phyloP scores from a whole-genome alignment of 2,329 filamentous ascomycete species.

The Alternaria brassicae region DNA sequence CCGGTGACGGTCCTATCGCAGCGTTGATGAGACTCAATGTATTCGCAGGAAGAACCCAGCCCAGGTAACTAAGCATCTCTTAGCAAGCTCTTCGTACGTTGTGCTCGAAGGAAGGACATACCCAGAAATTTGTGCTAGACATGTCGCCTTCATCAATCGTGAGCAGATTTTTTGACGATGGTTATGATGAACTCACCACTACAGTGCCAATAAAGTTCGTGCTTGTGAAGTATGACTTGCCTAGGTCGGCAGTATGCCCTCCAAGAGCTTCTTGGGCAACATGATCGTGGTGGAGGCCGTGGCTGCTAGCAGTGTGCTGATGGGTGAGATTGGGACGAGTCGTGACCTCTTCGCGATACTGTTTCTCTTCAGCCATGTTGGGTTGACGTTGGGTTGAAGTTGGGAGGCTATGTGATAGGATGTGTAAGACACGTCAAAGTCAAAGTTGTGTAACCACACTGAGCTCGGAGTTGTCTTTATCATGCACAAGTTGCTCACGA shows the following conservation, averaged over 20 bases:
- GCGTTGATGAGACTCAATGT: constrained; percentile 45
- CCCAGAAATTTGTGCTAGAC: constrained; percentile 42
- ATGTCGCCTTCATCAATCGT: constrained; percentile 31
- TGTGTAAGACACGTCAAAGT: neutral
- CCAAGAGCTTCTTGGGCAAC: constrained; percentile 39
- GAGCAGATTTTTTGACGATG: neutral
- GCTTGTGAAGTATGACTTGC: constrained; percentile 36
- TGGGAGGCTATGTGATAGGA: neutral
- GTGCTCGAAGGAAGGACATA: neutral
- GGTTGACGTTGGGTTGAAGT: neutral
- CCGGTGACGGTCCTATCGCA: constrained; percentile 49
- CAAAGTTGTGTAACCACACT: neutral
- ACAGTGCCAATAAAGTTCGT: constrained; percentile 41
- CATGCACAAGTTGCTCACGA: neutral
- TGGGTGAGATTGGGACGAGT: constrained; percentile 10
- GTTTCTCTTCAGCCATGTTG: constrained; percentile 34
- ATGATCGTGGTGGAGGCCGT: constrained; percentile 40
- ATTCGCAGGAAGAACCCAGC: constrained; percentile 42
- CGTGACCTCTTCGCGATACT: constrained; percentile 18
- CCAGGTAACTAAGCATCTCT: constrained; percentile 26
- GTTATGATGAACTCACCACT: constrained; percentile 26
- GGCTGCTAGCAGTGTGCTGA: constrained; percentile 13
- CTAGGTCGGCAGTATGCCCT: constrained; percentile 34
- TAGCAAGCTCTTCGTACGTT: neutral
- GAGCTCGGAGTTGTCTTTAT: constrained; percentile 18